Evolutionary conservation across 148 eudicot genomes (phyloP).

Genomic region (Rhododendron williamsianum): DNA sequence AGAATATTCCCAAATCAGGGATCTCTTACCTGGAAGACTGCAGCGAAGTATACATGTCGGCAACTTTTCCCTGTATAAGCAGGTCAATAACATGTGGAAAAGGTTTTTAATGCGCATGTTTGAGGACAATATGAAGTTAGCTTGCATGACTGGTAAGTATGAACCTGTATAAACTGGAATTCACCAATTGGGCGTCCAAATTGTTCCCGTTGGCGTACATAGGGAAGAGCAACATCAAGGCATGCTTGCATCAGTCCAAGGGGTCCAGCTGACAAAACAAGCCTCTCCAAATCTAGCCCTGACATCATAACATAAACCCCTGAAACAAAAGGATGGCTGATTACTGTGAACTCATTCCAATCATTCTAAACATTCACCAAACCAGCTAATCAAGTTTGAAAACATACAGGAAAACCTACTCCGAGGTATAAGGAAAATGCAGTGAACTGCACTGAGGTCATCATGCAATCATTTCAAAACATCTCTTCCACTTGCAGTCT

Average conservation of each 20-base stretch:
- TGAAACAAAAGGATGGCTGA: conserved; percentile 19
- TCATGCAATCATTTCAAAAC: background rate
- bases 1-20: background rate
- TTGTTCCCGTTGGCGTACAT: conserved; percentile 84
- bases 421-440: background rate
- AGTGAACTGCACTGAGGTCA: background rate
- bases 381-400: background rate
- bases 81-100: conserved; percentile 4
- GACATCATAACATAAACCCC: conserved; percentile 99
- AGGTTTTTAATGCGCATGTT: background rate
- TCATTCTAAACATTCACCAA: background rate
- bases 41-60: conserved; percentile 95
- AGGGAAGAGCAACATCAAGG: conserved; percentile 92
- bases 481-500: background rate
- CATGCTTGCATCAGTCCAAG: conserved; percentile 97
- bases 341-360: background rate
- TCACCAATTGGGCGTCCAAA: conserved; percentile 97
- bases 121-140: background rate
- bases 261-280: conserved; percentile 88
- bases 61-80: conserved; percentile 80
- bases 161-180: conserved; percentile 95
- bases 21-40: conserved; percentile 77
- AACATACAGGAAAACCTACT: background rate
- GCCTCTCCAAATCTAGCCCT: conserved; percentile 95
- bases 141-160: background rate